Base-by-base conservation (phyloP, 1,139 yeast species). In the Suhomyces kunorum region DNA sequence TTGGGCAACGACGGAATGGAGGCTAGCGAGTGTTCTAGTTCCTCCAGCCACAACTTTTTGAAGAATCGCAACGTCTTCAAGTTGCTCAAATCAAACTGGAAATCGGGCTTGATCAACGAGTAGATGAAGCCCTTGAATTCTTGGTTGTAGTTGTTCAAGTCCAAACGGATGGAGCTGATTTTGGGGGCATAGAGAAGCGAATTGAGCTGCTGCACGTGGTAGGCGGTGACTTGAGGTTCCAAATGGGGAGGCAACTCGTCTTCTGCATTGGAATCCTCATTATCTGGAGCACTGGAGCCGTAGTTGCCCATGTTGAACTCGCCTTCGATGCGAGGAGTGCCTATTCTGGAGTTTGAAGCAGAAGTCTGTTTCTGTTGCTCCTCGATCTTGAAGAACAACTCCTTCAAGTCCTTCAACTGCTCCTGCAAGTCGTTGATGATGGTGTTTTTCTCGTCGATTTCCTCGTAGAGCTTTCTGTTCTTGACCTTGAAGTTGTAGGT, bases 361-460 rank as follows among this genome's bases (percentile, higher is more conserved):
- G 43, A 34, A 8, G 35, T 22, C 6, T 43, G 40, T 29, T 50
- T 54, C 36, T 62, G 61, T 40, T 64, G 58, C 34, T 65, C 71
- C 40, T 71, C 75, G 39, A 68, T 58, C 34, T 56, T 54, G 32
- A 63, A 56, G 44, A 69, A 61, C 45, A 50, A 30, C 13, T 63
- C 67, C 57, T 89, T 89, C 47, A 90, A 70, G 43, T 82, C 88
- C 19, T 66, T 68, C 48, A 89, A 66, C 62, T 90, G 96, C 32
- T 76, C 78, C 50, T 81, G 86, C 44, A 87, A 61, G 41, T 80
- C 76, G 20, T 75, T 83, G 39, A 90, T 72, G 12, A 88, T 72
- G 9, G 71, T 65, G 51, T 89, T 87, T 54, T 83, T 83, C 56
- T 89, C 96, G 28, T 72, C 77, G 34, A 89, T 58, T 46, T 85